Conservation (phyloP, 2,329 filamentous ascomycete genomes). For the Xylaria sp. region DNA sequence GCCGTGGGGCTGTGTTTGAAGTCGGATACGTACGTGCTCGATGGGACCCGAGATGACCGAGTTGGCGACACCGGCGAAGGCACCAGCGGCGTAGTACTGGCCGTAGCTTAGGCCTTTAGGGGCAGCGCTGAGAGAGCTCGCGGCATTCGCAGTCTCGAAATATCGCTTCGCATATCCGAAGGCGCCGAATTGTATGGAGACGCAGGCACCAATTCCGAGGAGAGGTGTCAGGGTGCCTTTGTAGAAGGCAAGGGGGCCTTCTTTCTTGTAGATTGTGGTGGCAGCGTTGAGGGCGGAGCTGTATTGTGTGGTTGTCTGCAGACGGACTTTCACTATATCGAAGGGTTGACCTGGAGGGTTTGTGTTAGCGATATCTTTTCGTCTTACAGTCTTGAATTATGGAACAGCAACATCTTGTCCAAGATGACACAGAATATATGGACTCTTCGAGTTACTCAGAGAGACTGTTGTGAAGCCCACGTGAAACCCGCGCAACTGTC, state of each 20-base stretch:
- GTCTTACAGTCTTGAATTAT: neutral
- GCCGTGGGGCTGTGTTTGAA: conserved; percentile 95
- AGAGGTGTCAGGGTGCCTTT: conserved; percentile 95
- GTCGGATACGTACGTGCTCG: conserved; percentile 91
- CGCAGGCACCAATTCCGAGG: conserved; percentile 92
- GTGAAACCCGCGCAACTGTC: neutral
- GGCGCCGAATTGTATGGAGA: conserved; percentile 96
- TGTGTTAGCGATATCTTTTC: neutral
- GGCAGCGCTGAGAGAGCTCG: conserved; percentile 47
- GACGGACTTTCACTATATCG: conserved; percentile 95
- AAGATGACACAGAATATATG: no score
- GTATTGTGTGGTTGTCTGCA: conserved; percentile 85
- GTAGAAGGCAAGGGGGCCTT: conserved; percentile 86
- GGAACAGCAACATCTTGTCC: no score
- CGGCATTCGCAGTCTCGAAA: conserved; percentile 72
- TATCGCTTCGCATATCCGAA: conserved; percentile 88
- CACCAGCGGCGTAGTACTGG: conserved; percentile 87
- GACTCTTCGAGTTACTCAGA: no score
- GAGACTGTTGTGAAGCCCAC: neutral
- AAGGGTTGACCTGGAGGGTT: conserved; percentile 57
- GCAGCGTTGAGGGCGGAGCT: conserved; percentile 74
- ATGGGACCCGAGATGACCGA: conserved; percentile 83
- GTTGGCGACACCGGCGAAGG: conserved; percentile 90
- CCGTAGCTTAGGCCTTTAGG: conserved; percentile 59
- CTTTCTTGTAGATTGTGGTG: conserved; percentile 75